phyloP scores from a whole-genome alignment of 2,329 filamentous ascomycete genomes.

The Coleophoma eucalyptorum region DNA sequence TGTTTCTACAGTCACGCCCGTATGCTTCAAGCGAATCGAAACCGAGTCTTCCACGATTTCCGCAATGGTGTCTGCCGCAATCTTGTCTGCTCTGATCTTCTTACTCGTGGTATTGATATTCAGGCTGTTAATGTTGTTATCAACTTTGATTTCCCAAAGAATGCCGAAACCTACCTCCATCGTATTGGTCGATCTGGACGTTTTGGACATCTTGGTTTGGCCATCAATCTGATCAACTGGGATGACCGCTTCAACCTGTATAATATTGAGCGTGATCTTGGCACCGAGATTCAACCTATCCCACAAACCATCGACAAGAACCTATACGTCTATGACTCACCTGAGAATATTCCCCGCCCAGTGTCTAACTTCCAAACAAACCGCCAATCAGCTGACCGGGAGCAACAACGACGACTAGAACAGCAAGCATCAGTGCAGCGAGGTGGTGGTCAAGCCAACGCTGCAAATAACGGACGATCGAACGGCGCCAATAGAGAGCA shows the following conservation, averaged over 20 bases:
- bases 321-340: conserved; percentile 96
- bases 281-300: conserved; percentile 97
- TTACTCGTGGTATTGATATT: conserved; percentile 98
- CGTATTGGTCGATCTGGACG: conserved; percentile 96
- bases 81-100: conserved; percentile 92
- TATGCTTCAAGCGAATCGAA: conserved; percentile 95
- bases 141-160: conserved; percentile 99
- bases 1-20: conserved; percentile 99
- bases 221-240: conserved; percentile 99
- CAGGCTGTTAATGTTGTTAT: conserved; percentile 99
- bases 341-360: conserved; percentile 89
- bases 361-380: conserved; percentile 45
- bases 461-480: conserved; percentile 20
- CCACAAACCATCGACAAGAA: conserved; percentile 94
- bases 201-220: conserved; percentile 93
- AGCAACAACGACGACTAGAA: conserved; percentile 11
- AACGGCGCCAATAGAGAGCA: conserved; percentile 19
- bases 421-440: conserved; percentile 20
- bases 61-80: conserved; percentile 97
- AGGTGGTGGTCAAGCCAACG: conserved; percentile 14
- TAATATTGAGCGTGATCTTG: conserved; percentile 95
- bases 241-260: conserved; percentile 98
- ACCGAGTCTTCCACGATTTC: conserved; percentile 99
- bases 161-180: conserved; percentile 97
- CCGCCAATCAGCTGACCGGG: conserved; percentile 19